Evolutionary conservation across 805 yeast genomes (phyloP), one percentile per base, ranked within the genome.

Genomic region (Schizosaccharomyces octosporus): DNA sequence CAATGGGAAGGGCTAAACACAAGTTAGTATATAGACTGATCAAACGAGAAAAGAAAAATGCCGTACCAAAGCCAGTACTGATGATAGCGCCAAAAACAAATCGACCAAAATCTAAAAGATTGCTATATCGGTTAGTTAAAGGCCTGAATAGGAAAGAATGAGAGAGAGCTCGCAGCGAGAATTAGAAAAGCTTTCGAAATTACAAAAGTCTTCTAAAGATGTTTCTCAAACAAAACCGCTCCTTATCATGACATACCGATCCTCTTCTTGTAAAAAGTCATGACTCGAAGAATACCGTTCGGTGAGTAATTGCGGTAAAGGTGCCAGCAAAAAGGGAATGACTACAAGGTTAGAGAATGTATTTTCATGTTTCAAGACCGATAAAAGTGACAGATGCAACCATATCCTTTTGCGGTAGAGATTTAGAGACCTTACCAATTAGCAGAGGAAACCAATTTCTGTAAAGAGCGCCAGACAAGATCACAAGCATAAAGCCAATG

Each of bases 401-500:
- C 11, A 17, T 3, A 36, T 36, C 41, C 13, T 13, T 36, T 36
- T 3, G 15, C 11, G 9, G 17, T 36, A 3, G 41, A 5, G 17
- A n/a, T 2, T 6, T 1, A 21, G 9, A 27, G 27, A 27, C 27
- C 43, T 15, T 65, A 76, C 79, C 77, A 65, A 85, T 87, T 48
- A 83, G 77, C 63, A 90, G 77, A 45, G 98, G 97, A 67, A 84
- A 81, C 94, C 96, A 93, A 71, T 87, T 88, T 59, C 86, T 85
- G 73, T 81, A 87, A 13, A 93, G 76, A 2, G 93, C 90, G 61
- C 95, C 88, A 58, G 95, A 87, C 42, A 93, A 75, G 31, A 90
- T 85, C 55, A 89, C 87, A 65, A 93, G 75, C 43, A 93, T 79
- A 67, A 90, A 90, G 5, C 98, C 98, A 65, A 87, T 78, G 0